Evolutionary conservation across 2,329 filamentous ascomycete species (phyloP).

Genomic region (Juglanconis oblonga): DNA sequence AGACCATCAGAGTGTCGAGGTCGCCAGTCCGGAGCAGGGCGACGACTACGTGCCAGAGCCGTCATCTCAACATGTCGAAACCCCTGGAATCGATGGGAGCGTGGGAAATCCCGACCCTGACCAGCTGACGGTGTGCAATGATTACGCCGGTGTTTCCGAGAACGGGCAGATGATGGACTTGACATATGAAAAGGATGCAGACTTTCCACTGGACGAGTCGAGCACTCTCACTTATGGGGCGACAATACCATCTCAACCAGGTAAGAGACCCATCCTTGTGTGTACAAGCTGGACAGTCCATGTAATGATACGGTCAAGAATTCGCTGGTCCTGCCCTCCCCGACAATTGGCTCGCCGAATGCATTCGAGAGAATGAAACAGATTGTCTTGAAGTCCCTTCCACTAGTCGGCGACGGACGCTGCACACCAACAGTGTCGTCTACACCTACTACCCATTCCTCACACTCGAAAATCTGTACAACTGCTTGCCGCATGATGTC

Average conservation of each 20-base stretch:
- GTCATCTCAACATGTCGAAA: background rate
- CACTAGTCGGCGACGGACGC: background rate
- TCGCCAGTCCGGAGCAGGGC: background rate
- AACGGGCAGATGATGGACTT: background rate
- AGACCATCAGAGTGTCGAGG: background rate
- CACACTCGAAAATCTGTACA: constrained; percentile 30
- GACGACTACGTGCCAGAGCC: background rate
- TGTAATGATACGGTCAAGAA: background rate
- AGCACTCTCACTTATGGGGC: background rate
- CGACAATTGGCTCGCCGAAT: background rate
- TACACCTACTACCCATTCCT: constrained; percentile 40
- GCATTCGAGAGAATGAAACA: background rate
- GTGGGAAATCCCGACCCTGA: background rate
- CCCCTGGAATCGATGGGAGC: background rate
- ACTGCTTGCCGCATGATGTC: constrained; percentile 38
- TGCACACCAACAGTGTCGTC: background rate
- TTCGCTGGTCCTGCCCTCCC: background rate
- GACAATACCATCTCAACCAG: background rate
- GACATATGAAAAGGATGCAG: background rate
- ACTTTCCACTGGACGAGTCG: background rate
- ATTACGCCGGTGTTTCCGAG: background rate
- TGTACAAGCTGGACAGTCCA: background rate
- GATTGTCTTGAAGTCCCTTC: background rate
- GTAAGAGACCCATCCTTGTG: background rate
- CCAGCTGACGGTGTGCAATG: background rate